A percentile compares a stretch with the other conserved stretches of the same genome.
These are phyloP conservation scores for Flueggea neowawraea DNA, from an alignment of 441 rosid genomes.

Conservation along the genomic window DNA sequence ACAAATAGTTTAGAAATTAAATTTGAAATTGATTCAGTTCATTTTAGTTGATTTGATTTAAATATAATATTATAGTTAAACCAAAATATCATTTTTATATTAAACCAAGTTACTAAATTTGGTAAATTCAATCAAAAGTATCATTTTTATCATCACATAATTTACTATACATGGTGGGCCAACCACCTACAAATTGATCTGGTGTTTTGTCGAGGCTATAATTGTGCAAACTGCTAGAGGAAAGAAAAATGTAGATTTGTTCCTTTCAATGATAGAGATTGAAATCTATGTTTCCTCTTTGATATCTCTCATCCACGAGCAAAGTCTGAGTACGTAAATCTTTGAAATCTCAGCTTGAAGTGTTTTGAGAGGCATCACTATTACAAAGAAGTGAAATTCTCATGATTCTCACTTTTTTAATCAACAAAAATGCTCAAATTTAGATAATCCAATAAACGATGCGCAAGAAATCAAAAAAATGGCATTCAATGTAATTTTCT, in stretches of 20 bases:
- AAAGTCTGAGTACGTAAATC: constrained; percentile 80
- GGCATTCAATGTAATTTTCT: too few species aligned
- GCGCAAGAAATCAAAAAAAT: too few species aligned
- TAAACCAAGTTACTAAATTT: too few species aligned
- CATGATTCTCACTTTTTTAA: too few species aligned
- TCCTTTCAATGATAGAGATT: constrained; percentile 89
- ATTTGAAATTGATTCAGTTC: too few species aligned
- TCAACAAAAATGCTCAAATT: constrained; percentile 18
- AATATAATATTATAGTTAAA: too few species aligned
- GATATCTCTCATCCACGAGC: constrained; percentile 93
- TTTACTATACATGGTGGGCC: background rate
- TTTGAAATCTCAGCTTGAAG: constrained; percentile 81
- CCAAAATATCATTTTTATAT: too few species aligned
- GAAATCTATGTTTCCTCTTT: constrained; percentile 85
- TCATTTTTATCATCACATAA: background rate
- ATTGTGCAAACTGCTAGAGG: constrained; percentile 83
- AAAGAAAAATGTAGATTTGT: constrained; percentile 85
- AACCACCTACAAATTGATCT: constrained; percentile 69
- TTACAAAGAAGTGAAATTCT: constrained; percentile 16
- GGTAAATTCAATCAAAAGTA: background rate
- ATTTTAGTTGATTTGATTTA: too few species aligned
- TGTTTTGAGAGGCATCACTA: constrained; percentile 70
- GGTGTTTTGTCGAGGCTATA: constrained; percentile 80
- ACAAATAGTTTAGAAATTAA: too few species aligned
- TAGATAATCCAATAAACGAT: too few species aligned